A percentile compares a stretch with the other conserved stretches of the same genome.
These are phyloP conservation scores for Penicillium sp. DNA, from an alignment of 2,329 filamentous ascomycete species.

Conservation along the genomic window DNA sequence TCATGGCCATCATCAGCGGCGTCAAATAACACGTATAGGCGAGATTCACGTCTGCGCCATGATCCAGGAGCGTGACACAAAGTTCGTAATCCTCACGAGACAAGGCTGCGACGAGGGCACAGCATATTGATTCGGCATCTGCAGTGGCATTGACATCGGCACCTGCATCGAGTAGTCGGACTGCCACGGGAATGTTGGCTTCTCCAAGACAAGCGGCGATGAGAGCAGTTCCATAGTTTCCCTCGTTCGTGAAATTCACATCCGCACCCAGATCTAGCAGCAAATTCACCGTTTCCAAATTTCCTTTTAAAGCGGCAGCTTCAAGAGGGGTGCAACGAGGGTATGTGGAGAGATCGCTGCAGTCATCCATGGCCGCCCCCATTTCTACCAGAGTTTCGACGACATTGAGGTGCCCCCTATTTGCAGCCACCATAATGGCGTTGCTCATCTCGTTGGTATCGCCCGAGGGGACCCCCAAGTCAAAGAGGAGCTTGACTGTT, in stretches of 20 bases:
- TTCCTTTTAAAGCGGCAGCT: background rate
- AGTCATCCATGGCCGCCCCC: background rate
- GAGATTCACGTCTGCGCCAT: background rate
- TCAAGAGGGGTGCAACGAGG: background rate
- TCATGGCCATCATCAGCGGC: background rate
- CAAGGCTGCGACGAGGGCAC: background rate
- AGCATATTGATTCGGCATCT: background rate
- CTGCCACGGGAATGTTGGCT: background rate
- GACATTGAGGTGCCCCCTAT: background rate
- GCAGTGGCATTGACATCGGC: background rate
- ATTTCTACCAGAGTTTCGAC: background rate
- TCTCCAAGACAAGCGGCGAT: background rate
- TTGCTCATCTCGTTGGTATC: background rate
- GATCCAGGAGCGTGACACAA: background rate
- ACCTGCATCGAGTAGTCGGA: background rate
- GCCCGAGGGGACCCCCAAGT: background rate
- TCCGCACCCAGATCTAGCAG: background rate
- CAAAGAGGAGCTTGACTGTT: background rate
- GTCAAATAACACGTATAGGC: background rate
- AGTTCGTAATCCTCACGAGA: background rate
- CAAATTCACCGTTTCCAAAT: background rate
- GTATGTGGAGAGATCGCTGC: background rate
- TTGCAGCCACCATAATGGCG: background rate
- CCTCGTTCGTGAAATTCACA: background rate
- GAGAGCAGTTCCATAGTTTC: background rate